Evolutionary conservation across 2,329 filamentous ascomycete species (phyloP), one percentile per base, ranked within the genome.

Genomic region (Xylariaceae sp.): DNA sequence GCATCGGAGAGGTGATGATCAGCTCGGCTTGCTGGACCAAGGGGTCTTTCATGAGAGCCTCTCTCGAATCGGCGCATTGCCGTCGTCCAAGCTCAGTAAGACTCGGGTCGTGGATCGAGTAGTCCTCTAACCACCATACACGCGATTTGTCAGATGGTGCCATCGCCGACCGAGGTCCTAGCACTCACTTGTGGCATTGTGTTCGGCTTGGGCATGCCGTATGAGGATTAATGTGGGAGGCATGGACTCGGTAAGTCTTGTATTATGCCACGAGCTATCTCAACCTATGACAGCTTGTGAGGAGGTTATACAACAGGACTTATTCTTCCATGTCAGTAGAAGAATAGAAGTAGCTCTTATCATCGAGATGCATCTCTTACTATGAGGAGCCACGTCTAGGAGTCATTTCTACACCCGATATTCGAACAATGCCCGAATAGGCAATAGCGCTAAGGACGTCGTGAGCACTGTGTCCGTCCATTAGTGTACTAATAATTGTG

Each of bases 131-230:
- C 7, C 11, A n/a, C n/a, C n/a, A n/a, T n/a, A n/a, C 11, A 24
- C 11, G 21, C 21, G 21, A 7, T 24, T 24, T 24, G 6, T 24
- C n/a, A n/a, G n/a, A n/a, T n/a, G n/a, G n/a, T n/a, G n/a, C n/a
- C n/a, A 12, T 28, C n/a, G n/a, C 7, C 14, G 5, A 14, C 13
- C 4, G 14, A 27, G 29, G 12, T 6, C 21, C 21, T 24, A 24
- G 17, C 17, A 71, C 72, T 63, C 65, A 76, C 76, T 59, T 34
- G 62, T 54, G 11, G 65, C 61, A 43, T 78, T 78, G 56, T 78
- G 74, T n/a, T 68, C 54, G 7, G 69, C 74, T 62, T 97, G 86
- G 12, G 86, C 90, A 71, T 97, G 90, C 51, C 90, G 85, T 55
- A 96, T 82, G 55, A 97, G 71, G 50, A 97, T 85, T 43, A 96